Percentiles rank a stretch among this genome's conserved stretches.
Evolutionary conservation across 106 monocot species (phyloP).

Genomic region (Hemerocallis citrina): DNA sequence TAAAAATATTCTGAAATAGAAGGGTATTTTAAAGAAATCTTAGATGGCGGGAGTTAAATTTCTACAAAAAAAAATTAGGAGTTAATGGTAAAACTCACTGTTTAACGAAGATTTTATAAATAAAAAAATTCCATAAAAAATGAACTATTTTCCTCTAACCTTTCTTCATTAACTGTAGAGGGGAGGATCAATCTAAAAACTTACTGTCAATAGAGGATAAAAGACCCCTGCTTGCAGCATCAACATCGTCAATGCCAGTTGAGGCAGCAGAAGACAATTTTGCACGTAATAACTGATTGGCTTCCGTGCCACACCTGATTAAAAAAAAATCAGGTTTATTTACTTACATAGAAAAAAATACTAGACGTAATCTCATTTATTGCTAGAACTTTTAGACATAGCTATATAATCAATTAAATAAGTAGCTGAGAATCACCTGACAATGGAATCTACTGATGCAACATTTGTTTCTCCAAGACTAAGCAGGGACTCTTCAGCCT

Average conservation of each 20-base stretch:
- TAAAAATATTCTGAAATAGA: too few species aligned
- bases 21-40: too few species aligned
- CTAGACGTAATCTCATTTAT: background rate
- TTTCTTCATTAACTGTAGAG: background rate
- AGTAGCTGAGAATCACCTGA: conserved; percentile 29
- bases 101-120: background rate
- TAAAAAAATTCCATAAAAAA: background rate
- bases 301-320: conserved; percentile 60
- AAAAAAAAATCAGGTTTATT: background rate
- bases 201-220: conserved; percentile 74
- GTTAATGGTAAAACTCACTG: too few species aligned
- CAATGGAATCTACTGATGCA: conserved; percentile 63
- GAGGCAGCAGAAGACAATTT: conserved; percentile 56
- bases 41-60: too few species aligned
- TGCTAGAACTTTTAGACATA: background rate
- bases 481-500: conserved; percentile 71
- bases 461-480: conserved; percentile 56
- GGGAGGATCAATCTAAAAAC: conserved; percentile 8
- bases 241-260: conserved; percentile 46
- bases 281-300: conserved; percentile 44
- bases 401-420: background rate
- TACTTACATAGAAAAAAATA: background rate
- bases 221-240: conserved; percentile 46
- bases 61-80: too few species aligned
- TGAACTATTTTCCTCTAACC: too few species aligned